Conservation (phyloP, 768 basidiomycete species). For the Kwoniella botswanensis region DNA sequence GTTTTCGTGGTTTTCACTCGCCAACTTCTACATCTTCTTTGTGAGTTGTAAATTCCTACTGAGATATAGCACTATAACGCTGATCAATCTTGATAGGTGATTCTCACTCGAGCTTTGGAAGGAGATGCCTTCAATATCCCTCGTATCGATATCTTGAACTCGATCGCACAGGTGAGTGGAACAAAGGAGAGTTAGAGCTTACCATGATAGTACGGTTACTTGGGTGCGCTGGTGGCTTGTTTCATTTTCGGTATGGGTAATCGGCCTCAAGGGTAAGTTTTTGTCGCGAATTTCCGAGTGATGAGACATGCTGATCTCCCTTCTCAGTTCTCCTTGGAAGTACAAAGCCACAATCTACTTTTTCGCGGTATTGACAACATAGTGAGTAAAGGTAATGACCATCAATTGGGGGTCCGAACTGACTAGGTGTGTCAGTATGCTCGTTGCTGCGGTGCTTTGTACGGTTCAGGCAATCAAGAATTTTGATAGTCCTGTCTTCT, state of each 20-base stretch:
- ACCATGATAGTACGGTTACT: conserved; percentile 73
- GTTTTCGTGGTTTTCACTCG: conserved; percentile 89
- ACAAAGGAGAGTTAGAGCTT: neutral
- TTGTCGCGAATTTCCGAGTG: neutral
- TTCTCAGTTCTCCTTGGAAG: conserved; percentile 73
- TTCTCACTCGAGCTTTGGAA: conserved; percentile 87
- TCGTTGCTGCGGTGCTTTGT: conserved; percentile 80
- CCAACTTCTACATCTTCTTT: conserved; percentile 95
- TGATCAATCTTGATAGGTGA: conserved; percentile 63
- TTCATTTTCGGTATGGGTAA: conserved; percentile 97
- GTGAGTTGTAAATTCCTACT: conserved; percentile 62
- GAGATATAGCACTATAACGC: neutral
- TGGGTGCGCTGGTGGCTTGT: conserved; percentile 80
- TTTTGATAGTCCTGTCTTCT: conserved; percentile 67
- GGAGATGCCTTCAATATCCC: conserved; percentile 69
- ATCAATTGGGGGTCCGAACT: neutral
- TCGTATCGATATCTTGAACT: conserved; percentile 75
- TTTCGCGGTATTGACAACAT: conserved; percentile 77
- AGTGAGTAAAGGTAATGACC: conserved; percentile 55
- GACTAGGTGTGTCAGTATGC: conserved; percentile 59
- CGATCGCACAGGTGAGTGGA: conserved; percentile 69
- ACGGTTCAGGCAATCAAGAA: conserved; percentile 72
- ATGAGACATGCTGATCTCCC: conserved; percentile 39
- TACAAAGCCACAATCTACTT: conserved; percentile 78
- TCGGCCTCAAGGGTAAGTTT: conserved; percentile 76